Evolutionary conservation across 306 rosid species (phyloP), one percentile per base, ranked within the genome.

Genomic region (Sindora glabra): DNA sequence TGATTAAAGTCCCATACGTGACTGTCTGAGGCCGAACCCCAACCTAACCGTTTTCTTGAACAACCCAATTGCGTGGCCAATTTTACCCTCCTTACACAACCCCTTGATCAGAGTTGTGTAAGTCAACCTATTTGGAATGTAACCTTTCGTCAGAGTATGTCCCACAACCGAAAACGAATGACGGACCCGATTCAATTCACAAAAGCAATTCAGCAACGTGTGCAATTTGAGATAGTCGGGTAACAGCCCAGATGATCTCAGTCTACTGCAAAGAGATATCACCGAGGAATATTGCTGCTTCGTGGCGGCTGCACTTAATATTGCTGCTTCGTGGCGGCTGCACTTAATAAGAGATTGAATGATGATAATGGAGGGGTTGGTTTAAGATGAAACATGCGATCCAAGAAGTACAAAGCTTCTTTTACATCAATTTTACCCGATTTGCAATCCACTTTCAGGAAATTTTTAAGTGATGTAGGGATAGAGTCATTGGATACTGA

Each of bases 151-250:
- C 10, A 77, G 5, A 49, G 74, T 54, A 22, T 25, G 60, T 15
- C 74, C 81, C 55, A 71, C 2, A 47, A 66, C 76, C 7, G 47
- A 56, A 49, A 75, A 69, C 36, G 74, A 76, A 48, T 76, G 64
- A 16, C 61, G 1, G 18, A 50, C 61, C 46, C 70, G 65, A 40
- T 71, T 75, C 56, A 53, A 17, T 48, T 46, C 59, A 48, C 71
- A 79, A 48, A 59, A 62, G 74, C 76, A 79, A 55, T 80, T 75
- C 6, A 80, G 27, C 64, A 80, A 65, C 17, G 72, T 72, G 50
- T 72, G 64, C 10, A 59, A 62, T 1, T 79, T 75, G 37, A 49
- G 19, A 30, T 30, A 54, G 64, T 72, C 24, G 0, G 74, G 64
- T 3, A 49, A 29, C 15, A 71, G 30, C 32, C 76, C 74, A 38